Base-by-base conservation (phyloP, 2,329 filamentous ascomycete genomes). In the Dissoconium aciculare region DNA sequence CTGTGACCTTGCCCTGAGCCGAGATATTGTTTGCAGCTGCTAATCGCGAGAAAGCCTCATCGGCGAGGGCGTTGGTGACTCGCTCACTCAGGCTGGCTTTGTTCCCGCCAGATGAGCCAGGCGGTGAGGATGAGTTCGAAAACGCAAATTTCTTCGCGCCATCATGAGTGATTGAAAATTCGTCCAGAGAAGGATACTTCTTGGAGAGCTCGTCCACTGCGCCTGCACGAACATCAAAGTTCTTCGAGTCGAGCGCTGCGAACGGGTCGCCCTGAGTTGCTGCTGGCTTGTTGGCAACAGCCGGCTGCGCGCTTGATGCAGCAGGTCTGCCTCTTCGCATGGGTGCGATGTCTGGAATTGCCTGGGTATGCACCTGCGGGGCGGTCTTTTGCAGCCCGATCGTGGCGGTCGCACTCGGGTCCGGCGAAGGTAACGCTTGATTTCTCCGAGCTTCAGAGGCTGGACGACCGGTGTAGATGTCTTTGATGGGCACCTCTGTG, bases 181-280 rank as follows among this genome's bases (percentile, higher is more conserved):
- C 82, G 47, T 95, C 85, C 14, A 98, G 64, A 4, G 82, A 85
- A 1, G 89, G 89, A 44, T 94, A 98, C 31, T 79, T 71, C 15
- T 73, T 68, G 0, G 87, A 83, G 15, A 94, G 62, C 48, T 95
- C 87, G 43, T 95, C 89, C 2, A 65, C 63, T 13, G 69, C 66
- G 5, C 60, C 60, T 14, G 59, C 54, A 33, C 62, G 47, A 4
- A 60, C 55, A 46, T 42, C 62, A 42, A 39, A 55, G 17, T 66
- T 60, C 34, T 69, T 74, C 2, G 77, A 69, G 52, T 98, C 89
- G 15, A 98, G 66, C 1, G 82, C 83, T 11, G 83, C 83, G 52
- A 95, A 98, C 0, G 89, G 89, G 53, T 98, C 89, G 25, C 76
- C 74, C 40, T 75, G 69, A 42, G 74, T 69, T 0, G 82, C 78